phyloP scores from a whole-genome alignment of 1,284 basidiomycete genomes.

The Peniophora sp. region DNA sequence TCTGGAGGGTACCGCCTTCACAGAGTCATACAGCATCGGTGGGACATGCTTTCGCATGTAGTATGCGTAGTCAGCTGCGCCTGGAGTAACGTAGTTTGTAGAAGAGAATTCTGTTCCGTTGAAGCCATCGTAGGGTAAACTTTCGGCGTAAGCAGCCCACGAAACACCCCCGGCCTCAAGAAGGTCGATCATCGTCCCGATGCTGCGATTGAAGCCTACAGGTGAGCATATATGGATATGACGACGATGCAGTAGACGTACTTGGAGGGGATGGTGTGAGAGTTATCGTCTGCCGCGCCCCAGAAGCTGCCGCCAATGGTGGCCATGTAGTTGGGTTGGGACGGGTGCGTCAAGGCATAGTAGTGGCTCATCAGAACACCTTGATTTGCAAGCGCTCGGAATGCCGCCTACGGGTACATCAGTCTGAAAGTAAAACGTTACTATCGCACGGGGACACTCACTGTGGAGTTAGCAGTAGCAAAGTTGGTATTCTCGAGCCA shows the following conservation, averaged over 20 bases:
- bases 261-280: neutral
- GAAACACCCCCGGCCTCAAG: neutral
- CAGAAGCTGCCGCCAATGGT: neutral
- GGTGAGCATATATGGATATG: neutral
- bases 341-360: neutral
- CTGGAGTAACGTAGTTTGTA: constrained; percentile 25
- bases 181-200: neutral
- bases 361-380: neutral
- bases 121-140: neutral
- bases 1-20: constrained; percentile 33
- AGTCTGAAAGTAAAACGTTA: no score
- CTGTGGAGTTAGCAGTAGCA: neutral
- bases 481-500: neutral
- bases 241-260: neutral
- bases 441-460: neutral
- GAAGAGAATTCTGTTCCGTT: neutral
- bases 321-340: neutral
- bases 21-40: constrained; percentile 42
- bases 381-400: neutral
- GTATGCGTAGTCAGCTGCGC: constrained; percentile 32
- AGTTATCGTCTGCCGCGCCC: neutral
- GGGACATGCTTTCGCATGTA: constrained; percentile 60
- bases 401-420: neutral
- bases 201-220: neutral
- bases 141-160: neutral